These are phyloP conservation scores for Corchorus capsularis DNA, from an alignment of 345 rosid genomes.

Conservation along the genomic window DNA sequence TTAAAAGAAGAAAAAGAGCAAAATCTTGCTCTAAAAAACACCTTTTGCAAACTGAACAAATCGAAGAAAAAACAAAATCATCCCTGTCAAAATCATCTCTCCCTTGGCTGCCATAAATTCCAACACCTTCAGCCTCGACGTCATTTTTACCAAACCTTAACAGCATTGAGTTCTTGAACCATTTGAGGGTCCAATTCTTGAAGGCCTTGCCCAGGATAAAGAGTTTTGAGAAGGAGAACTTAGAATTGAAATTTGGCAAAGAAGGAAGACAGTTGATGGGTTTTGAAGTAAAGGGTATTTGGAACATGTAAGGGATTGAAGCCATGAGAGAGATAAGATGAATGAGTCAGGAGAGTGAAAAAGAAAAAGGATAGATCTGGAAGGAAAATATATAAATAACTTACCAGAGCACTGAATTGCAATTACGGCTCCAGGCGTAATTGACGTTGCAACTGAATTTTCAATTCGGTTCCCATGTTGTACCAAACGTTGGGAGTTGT, in stretches of 20 bases:
- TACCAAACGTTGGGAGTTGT: too few relatives aligned
- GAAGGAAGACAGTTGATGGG: constrained; percentile 35
- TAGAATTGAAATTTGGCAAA: constrained; percentile 37
- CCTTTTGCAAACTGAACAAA: too few relatives aligned
- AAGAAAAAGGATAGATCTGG: too few relatives aligned
- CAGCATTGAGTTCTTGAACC: constrained; percentile 73
- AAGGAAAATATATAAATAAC: too few relatives aligned
- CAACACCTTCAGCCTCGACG: constrained; percentile 94
- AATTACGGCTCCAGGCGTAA: too few relatives aligned
- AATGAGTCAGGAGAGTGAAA: background rate
- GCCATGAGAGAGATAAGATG: constrained; percentile 47
- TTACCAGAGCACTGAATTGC: too few relatives aligned
- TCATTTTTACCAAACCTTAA: constrained; percentile 88
- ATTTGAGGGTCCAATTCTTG: constrained; percentile 64
- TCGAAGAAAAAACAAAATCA: constrained; percentile 43
- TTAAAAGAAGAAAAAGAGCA: background rate
- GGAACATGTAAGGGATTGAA: constrained; percentile 47
- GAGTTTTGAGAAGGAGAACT: constrained; percentile 44
- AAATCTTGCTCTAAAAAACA: too few relatives aligned
- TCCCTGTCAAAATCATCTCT: constrained; percentile 94
- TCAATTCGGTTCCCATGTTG: too few relatives aligned
- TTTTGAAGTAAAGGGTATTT: constrained; percentile 33
- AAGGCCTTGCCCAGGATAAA: constrained; percentile 37
- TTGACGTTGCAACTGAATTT: too few relatives aligned
- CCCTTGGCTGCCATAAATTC: constrained; percentile 87